phyloP scores from a whole-genome alignment of 306 rosid genomes.

The Pyrus pyrifolia region DNA sequence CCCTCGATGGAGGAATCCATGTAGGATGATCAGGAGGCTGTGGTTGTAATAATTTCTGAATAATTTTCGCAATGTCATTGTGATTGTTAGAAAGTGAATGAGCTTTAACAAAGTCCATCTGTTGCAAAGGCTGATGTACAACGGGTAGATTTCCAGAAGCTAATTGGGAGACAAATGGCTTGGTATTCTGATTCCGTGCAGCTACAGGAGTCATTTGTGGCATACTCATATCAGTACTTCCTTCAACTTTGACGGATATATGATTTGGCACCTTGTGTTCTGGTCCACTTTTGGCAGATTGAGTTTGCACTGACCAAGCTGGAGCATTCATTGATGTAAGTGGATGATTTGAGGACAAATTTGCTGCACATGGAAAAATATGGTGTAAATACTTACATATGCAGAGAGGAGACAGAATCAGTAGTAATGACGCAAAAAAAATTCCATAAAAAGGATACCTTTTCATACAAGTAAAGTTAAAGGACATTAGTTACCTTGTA shows the following conservation, averaged over 20 bases:
- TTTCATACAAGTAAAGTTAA: not conserved
- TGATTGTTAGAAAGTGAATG: constrained; percentile 59
- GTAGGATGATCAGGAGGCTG: constrained; percentile 77
- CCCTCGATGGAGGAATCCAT: constrained; percentile 99
- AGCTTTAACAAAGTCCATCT: constrained; percentile 50
- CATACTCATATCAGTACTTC: constrained; percentile 28
- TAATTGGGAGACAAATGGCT: constrained; percentile 54
- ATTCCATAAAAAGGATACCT: not conserved
- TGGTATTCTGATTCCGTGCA: constrained; percentile 52
- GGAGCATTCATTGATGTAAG: constrained; percentile 49
- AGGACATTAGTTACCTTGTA: constrained; percentile 48
- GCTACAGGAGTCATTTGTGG: constrained; percentile 41
- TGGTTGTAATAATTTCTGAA: constrained; percentile 77
- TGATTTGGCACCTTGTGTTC: constrained; percentile 59
- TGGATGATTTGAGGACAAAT: constrained; percentile 43
- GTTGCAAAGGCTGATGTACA: constrained; percentile 50
- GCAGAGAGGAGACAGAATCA: not conserved
- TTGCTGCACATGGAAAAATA: constrained; percentile 36
- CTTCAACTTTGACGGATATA: constrained; percentile 52
- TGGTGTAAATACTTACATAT: not conserved
- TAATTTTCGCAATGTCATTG: constrained; percentile 63
- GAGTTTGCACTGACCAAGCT: constrained; percentile 72
- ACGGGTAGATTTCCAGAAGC: constrained; percentile 52
- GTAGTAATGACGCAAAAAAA: constrained; percentile 2
- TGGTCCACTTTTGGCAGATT: constrained; percentile 52